Percentiles rank a stretch among this genome's conserved stretches.
phyloP scores from a whole-genome alignment of 805 yeast species.

The Yarrowia sp. region DNA sequence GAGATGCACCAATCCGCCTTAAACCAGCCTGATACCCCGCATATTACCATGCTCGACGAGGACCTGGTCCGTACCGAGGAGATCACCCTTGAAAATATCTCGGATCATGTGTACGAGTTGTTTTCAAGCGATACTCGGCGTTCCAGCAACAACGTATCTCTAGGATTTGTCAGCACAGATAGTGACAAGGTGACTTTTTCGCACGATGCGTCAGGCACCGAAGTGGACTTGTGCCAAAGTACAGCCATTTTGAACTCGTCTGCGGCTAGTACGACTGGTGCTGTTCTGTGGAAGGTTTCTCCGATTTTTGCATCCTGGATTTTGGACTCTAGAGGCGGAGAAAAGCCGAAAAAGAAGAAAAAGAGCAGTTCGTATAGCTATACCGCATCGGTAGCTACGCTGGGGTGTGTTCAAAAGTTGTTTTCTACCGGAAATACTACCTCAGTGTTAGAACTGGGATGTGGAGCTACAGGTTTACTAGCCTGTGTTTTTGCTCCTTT shows the following conservation, averaged over 20 bases:
- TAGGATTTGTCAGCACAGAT: constrained; percentile 6
- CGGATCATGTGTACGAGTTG: constrained; percentile 18
- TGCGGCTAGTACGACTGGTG: constrained; percentile 52
- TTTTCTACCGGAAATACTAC: constrained; percentile 29
- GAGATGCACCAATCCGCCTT: constrained; percentile 24
- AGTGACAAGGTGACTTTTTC: constrained; percentile 9
- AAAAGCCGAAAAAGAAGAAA: background rate
- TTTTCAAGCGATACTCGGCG: background rate
- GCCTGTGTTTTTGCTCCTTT: constrained; percentile 44
- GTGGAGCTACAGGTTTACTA: constrained; percentile 58
- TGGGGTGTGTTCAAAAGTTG: background rate
- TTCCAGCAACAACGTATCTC: background rate
- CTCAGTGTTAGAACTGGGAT: constrained; percentile 55
- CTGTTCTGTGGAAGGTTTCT: constrained; percentile 58
- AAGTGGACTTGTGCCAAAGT: background rate
- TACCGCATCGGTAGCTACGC: background rate
- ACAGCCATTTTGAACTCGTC: constrained; percentile 18
- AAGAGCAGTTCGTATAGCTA: constrained; percentile 7
- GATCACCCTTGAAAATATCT: background rate
- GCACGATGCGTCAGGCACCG: constrained; percentile 8
- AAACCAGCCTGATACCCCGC: background rate
- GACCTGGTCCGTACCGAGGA: constrained; percentile 14
- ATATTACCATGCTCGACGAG: background rate
- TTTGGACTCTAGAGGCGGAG: constrained; percentile 28
- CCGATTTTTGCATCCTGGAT: constrained; percentile 56